A percentile compares a stretch with the other conserved stretches of the same genome.
Evolutionary conservation across 2,329 filamentous ascomycete genomes (phyloP).

Genomic region (Scytalidium lignicola): DNA sequence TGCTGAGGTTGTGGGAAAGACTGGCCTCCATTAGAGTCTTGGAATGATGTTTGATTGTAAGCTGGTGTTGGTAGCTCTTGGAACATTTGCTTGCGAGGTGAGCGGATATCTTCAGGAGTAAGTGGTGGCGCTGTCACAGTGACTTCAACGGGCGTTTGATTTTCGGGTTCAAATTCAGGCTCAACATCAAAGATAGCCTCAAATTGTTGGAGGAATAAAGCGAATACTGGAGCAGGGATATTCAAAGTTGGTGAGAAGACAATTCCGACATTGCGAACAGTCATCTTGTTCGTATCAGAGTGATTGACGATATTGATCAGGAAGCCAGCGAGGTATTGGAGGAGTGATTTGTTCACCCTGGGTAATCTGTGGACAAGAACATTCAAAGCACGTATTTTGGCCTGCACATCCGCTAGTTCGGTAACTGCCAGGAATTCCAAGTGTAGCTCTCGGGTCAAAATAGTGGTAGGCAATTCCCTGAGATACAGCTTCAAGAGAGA

Average conservation of each 20-base stretch:
- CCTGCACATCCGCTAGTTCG: slow-evolving; percentile 67
- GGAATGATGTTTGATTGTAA: slow-evolving; percentile 53
- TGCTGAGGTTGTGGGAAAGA: slow-evolving; percentile 33
- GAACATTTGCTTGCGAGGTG: slow-evolving; percentile 61
- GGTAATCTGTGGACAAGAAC: slow-evolving; percentile 77
- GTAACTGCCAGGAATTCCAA: slow-evolving; percentile 81
- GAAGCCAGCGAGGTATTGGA: slow-evolving; percentile 82
- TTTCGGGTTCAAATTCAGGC: slow-evolving; percentile 55
- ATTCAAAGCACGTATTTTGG: slow-evolving; percentile 74
- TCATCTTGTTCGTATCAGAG: slow-evolving; percentile 93
- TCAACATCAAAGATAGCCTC: slow-evolving; percentile 74
- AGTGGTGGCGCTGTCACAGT: slow-evolving; percentile 34
- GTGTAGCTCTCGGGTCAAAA: slow-evolving; percentile 86
- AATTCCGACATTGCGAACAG: slow-evolving; percentile 92
- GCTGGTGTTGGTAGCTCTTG: slow-evolving; percentile 60
- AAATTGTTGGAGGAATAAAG: slow-evolving; percentile 88
- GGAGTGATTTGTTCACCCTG: slow-evolving; percentile 70
- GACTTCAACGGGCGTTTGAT: slow-evolving; percentile 43
- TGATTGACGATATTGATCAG: slow-evolving; percentile 91
- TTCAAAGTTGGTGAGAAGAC: slow-evolving; percentile 97
- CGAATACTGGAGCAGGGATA: slow-evolving; percentile 91
- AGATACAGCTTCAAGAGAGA: slow-evolving; percentile 92
- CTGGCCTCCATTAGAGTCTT: slow-evolving; percentile 10
- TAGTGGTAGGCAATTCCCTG: slow-evolving; percentile 84
- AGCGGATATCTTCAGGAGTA: slow-evolving; percentile 54